These are phyloP conservation scores for Loxodes magnus DNA, from an alignment of 73 alveolate species.

Conservation along the genomic window DNA sequence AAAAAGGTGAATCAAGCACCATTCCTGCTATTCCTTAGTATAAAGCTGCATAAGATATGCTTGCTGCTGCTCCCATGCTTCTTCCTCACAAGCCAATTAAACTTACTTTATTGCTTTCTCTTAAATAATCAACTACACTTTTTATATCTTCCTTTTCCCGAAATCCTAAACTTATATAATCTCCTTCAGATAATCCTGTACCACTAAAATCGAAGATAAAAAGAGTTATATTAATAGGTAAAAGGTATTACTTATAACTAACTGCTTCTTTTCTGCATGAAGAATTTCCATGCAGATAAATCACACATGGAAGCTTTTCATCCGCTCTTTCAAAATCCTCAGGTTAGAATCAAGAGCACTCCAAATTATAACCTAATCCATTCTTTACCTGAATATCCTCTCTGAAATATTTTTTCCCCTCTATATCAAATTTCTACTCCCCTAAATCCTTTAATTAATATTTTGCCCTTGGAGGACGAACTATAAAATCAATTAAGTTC, in stretches of 20 bases:
- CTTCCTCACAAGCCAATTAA: slow-evolving; percentile 67
- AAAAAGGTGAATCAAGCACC: too few relatives aligned
- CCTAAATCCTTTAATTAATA: slow-evolving; percentile 18
- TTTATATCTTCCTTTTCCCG: slow-evolving; percentile 44
- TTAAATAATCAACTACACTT: slow-evolving; percentile 40
- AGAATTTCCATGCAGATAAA: slow-evolving; percentile 84
- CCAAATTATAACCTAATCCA: not conserved
- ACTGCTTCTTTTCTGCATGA: slow-evolving; percentile 81
- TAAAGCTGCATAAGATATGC: slow-evolving; percentile 38
- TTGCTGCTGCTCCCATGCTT: slow-evolving; percentile 70
- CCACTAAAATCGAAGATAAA: slow-evolving; percentile 45
- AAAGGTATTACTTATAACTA: slow-evolving; percentile 18
- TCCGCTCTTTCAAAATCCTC: not conserved
- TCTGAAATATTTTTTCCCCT: not conserved
- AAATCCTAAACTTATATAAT: slow-evolving; percentile 37
- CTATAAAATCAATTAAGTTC: too few relatives aligned
- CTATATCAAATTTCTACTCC: not conserved
- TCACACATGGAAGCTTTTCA: slow-evolving; percentile 49
- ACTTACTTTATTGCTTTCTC: slow-evolving; percentile 20
- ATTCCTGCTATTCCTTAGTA: too few relatives aligned
- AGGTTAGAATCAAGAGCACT: not conserved
- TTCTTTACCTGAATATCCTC: not conserved
- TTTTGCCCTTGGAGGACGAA: slow-evolving; percentile 24
- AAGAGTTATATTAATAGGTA: slow-evolving; percentile 24
- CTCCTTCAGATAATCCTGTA: slow-evolving; percentile 52